phyloP scores from a whole-genome alignment of 345 rosid genomes.

The Cardiospermum halicacabum region DNA sequence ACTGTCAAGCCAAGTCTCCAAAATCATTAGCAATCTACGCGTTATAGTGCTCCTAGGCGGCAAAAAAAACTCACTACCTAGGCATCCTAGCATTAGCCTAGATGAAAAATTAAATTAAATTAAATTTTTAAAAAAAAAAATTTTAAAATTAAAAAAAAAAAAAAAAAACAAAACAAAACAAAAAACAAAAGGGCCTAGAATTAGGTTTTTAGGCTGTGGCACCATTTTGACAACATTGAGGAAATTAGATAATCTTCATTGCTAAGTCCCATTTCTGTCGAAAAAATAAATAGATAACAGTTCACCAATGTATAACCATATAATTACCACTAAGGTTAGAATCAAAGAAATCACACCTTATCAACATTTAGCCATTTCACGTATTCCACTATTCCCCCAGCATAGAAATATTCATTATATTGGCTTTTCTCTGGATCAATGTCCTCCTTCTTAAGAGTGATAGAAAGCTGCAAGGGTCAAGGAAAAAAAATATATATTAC shows the following conservation, averaged over 20 bases:
- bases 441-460: conserved; percentile 55
- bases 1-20: too few relatives aligned
- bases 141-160: too few relatives aligned
- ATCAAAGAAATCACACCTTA: conserved; percentile 45
- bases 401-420: conserved; percentile 60
- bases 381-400: conserved; percentile 90
- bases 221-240: too few relatives aligned
- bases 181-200: too few relatives aligned
- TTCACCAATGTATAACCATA: neutral
- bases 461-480: conserved; percentile 57
- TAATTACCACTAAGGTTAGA: neutral
- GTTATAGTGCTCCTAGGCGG: too few relatives aligned
- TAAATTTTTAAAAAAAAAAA: too few relatives aligned
- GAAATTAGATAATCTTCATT: neutral
- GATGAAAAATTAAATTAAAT: too few relatives aligned
- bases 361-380: conserved; percentile 88
- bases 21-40: too few relatives aligned
- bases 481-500: conserved; percentile 10
- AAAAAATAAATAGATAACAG: neutral
- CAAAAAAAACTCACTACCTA: too few relatives aligned
- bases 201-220: too few relatives aligned
- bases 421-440: conserved; percentile 56
- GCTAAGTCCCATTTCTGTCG: neutral
- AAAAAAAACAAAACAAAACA: too few relatives aligned
- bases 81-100: too few relatives aligned